Evolutionary conservation across 1,284 basidiomycete species (phyloP), one percentile per base, ranked within the genome.

Genomic region (Heterobasidion occidentale): DNA sequence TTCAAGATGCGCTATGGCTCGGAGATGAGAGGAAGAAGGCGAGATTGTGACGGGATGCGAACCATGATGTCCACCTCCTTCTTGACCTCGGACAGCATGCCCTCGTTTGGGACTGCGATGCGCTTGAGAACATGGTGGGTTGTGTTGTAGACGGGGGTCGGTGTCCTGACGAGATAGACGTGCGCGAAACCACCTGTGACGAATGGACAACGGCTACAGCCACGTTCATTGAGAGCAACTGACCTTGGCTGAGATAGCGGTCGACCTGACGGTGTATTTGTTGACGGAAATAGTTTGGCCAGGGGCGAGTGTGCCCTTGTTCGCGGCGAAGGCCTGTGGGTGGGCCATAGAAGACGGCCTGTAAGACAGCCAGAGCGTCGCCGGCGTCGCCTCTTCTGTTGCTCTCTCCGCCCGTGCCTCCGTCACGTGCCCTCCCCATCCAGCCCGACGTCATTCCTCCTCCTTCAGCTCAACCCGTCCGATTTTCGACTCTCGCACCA

Each of bases 31-130:
- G 65, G 62, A 61, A 62, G 63, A 42, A 60, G 71, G 61, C 66
- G 64, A 67, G 61, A 58, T 65, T 62, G 61, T 62, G 63, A 58
- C 54, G 34, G 50, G 48, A 53, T 48, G 77, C 87, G 65, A 66
- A 95, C 95, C 94, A 99, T 98, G 61, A 98, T 92, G 67, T 98
- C 94, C 47, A 99, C 97, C 73, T 99, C 97, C 71, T 91, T 94
- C 76, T 93, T 91, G 52, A 99, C 96, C 67, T 95, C 93, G n/a
- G 86, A 83, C 58, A 99, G 83, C 75, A 95, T 91, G 34, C 80
- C 75, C 70, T 96, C 92, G 69, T 90, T 93, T 42, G 92, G 82
- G 52, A 98, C 95, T 6, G 93, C 94, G 64, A 99, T 96, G 53
- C 96, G 83, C 72, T 99, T 99, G 63, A 99, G 82, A 61, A 99